Base-by-base conservation (phyloP, 1,284 basidiomycete genomes). In the Stereum hirsutum region DNA sequence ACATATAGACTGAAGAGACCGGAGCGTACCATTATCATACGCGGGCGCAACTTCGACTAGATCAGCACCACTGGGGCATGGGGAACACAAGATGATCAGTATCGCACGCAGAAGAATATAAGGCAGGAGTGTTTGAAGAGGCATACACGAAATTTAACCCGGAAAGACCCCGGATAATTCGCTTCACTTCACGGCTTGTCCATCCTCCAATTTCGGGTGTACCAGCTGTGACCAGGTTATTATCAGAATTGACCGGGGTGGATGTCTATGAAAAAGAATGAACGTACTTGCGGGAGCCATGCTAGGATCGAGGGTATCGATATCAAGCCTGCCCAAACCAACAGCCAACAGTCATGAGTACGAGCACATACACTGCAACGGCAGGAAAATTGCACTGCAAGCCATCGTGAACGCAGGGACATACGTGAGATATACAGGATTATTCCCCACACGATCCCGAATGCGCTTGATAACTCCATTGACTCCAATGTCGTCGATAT, bases 141-240 rank as follows among this genome's bases (percentile, higher is more conserved):
- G 61, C 81, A 46, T 65, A 86, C 84, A 88, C 75, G 45, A 87
- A 81, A 54, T 89, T 87, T 27, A 89, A 61, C 4, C 85, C 86
- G 2, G 76, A 74, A 8, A 89, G 69, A 17, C 86, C 86, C 44
- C 86, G 75, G 41, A 89, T 66, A 47, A 89, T 87, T 28, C 82
- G 75, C 52, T 88, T 87, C 32, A 87, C 69, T 60, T 89, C 85
- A 39, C 86, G 72, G n/a, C 75, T 81, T 4, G 84, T 86, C 82
- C 82, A 88, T 11, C 85, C 85, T 31, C 87, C 88, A 14, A 79
- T 74, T 60, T 89, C 87, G 5, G 86, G 87, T 3, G 88, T 89
- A n/a, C 88, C 86, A 47, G 85, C 82, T 82, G 49, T 15, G 15
- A n/a, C 12, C 24, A 15, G 17, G 24, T 33, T 35, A 15, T 25